Percentiles rank a stretch among this genome's conserved stretches.
These are phyloP conservation scores for Aureobasidium sp. DNA, from an alignment of 2,329 filamentous ascomycete genomes.

Conservation along the genomic window DNA sequence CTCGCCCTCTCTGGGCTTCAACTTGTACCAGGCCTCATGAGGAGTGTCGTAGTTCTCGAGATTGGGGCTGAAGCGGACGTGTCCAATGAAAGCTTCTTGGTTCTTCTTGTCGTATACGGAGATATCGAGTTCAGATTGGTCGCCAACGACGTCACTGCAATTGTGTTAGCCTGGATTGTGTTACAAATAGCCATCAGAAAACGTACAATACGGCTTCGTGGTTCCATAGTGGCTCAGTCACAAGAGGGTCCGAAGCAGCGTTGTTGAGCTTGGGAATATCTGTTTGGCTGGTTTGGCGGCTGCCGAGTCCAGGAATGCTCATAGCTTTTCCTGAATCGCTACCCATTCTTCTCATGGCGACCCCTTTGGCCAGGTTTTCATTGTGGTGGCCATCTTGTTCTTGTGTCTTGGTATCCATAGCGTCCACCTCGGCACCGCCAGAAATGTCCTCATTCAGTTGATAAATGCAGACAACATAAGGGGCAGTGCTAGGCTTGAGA, in stretches of 20 bases:
- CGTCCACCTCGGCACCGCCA: slow-evolving; percentile 63
- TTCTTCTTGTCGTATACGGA: slow-evolving; percentile 85
- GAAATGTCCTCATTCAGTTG: slow-evolving; percentile 96
- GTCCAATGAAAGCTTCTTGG: slow-evolving; percentile 85
- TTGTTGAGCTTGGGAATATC: slow-evolving; percentile 63
- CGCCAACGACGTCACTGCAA: slow-evolving; percentile 80
- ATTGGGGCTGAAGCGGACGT: slow-evolving; percentile 73
- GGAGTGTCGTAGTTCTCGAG: slow-evolving; percentile 61
- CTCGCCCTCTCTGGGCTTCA: slow-evolving; percentile 74
- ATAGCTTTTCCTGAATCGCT: slow-evolving; percentile 80
- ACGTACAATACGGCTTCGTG: slow-evolving; percentile 92
- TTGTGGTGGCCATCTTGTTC: slow-evolving; percentile 41
- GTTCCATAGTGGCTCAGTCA: slow-evolving; percentile 90
- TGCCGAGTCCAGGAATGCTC: slow-evolving; percentile 87
- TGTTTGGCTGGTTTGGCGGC: slow-evolving; percentile 92
- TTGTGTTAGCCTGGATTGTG: slow-evolving; percentile 25
- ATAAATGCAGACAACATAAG: slow-evolving; percentile 94
- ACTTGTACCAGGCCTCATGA: slow-evolving; percentile 76
- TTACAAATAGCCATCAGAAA: not conserved
- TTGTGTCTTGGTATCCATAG: slow-evolving; percentile 32
- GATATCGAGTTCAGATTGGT: slow-evolving; percentile 82
- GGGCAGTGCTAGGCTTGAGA: slow-evolving; percentile 73
- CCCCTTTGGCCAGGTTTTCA: slow-evolving; percentile 45
- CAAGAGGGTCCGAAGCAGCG: slow-evolving; percentile 51
- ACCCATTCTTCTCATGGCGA: slow-evolving; percentile 51